Base-by-base conservation (phyloP, 495 filamentous ascomycete species). In the Wilcoxina mikolae region DNA sequence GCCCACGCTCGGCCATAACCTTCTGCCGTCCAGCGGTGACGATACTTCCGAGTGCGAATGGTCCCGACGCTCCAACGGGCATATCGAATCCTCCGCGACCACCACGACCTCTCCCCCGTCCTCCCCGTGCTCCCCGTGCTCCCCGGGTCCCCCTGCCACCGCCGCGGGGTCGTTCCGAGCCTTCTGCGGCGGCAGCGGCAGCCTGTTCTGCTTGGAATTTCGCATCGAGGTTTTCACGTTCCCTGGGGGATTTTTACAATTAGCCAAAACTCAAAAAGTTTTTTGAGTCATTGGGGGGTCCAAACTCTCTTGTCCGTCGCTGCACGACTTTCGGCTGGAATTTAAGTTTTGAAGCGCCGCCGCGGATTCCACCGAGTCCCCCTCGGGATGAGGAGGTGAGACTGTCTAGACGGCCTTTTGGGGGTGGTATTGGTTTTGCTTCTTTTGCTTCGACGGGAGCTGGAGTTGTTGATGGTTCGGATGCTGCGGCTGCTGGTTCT, bases 161-260 rank as follows among this genome's bases (percentile, higher is more conserved):
- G 41, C 51, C 55, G 12, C 50, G 25, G 0, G 49, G 52, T 20
- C 38, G 26, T 9, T 48, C 33, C 43, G 61, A 51, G 44, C 39
- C 45, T 5, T 39, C 3, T 0, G 35, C 12, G 10, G 35, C 39
- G 22, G 59, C 51, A 2, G 28, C 17, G 28, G 49, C 31, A 49
- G 24, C 46, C 46, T 49, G 46, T 20, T 49, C 15, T 20, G 12
- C 46, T 23, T 52, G 35, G 18, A 64, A 64, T 43, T 58, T 64
- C n/a, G 58, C 55, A 9, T 64, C 56, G n/a, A 65, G 58, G 1
- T 38, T 50, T 29, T 63, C 58, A 54, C 62, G 58, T 51, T 65
- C 62, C 17, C 62, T 64, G 9, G 10, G 31, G 48, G 35, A 60
- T 12, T 15, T 5, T 15, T 31, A 51, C 26, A 52, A 56, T 18